phyloP scores from a whole-genome alignment of 495 filamentous ascomycete species.

The Hypoxylon fragiforme region DNA sequence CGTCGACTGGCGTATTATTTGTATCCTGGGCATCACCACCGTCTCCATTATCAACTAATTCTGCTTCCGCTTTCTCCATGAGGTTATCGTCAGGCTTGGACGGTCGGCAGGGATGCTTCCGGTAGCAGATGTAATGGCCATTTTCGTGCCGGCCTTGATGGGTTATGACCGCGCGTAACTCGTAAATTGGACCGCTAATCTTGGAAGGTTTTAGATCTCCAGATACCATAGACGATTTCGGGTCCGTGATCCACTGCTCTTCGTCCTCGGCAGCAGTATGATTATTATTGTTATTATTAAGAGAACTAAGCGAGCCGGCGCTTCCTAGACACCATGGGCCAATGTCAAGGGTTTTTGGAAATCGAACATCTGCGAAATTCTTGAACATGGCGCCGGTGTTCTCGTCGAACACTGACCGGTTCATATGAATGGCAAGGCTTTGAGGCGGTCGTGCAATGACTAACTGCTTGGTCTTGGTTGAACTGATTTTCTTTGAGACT shows the following conservation, averaged over 20 bases:
- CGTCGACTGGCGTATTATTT: slow-evolving; percentile 35
- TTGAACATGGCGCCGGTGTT: slow-evolving; percentile 74
- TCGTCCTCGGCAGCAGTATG: slow-evolving; percentile 34
- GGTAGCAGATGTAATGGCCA: slow-evolving; percentile 92
- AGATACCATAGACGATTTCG: slow-evolving; percentile 69
- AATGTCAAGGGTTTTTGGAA: slow-evolving; percentile 73
- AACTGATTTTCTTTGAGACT: slow-evolving; percentile 68
- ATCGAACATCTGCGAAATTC: slow-evolving; percentile 76
- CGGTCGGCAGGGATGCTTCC: slow-evolving; percentile 58
- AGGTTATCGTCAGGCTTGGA: slow-evolving; percentile 3
- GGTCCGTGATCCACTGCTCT: slow-evolving; percentile 71
- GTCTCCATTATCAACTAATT: slow-evolving; percentile 2
- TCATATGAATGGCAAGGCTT: slow-evolving; percentile 82
- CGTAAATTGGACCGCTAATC: slow-evolving; percentile 65
- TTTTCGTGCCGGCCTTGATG: slow-evolving; percentile 92
- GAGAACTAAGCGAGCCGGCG: slow-evolving; percentile 24
- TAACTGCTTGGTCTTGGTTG: slow-evolving; percentile 86
- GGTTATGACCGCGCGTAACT: slow-evolving; percentile 81
- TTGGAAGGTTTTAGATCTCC: slow-evolving; percentile 44
- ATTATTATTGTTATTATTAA: slow-evolving; percentile 17
- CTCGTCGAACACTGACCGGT: slow-evolving; percentile 89
- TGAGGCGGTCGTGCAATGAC: slow-evolving; percentile 80
- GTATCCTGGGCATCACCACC: neutral
- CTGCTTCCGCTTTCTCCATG: neutral
- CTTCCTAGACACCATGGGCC: slow-evolving; percentile 76